A percentile compares a stretch with the other conserved stretches of the same genome.
These are phyloP conservation scores for Verbascum thapsus DNA, from an alignment of 257 asterid species.

Conservation along the genomic window DNA sequence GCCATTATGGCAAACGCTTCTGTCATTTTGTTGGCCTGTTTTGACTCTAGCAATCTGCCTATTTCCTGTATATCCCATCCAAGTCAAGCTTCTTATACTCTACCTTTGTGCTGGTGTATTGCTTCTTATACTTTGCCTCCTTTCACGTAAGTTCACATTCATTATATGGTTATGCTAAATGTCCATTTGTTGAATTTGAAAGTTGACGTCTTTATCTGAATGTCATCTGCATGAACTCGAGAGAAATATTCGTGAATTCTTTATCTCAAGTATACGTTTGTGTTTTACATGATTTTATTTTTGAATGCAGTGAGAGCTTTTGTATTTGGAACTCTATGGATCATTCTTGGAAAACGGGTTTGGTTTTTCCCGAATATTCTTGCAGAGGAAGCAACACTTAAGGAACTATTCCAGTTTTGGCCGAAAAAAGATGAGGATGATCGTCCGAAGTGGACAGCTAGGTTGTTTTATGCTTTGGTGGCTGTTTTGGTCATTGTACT, in stretches of 20 bases:
- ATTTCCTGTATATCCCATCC: conserved; percentile 98
- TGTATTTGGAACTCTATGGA: conserved; percentile 75
- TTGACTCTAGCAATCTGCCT: conserved; percentile 95
- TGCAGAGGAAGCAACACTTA: conserved; percentile 97
- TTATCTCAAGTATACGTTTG: too few relatives aligned
- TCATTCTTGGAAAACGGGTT: conserved; percentile 81
- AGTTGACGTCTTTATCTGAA: background rate
- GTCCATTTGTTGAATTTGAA: background rate
- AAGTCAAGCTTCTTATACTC: conserved; percentile 85
- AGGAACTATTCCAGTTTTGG: conserved; percentile 97
- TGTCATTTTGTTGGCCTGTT: conserved; percentile 97
- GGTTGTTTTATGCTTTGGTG: conserved; percentile 74
- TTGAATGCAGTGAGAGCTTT: conserved; percentile 79
- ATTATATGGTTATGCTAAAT: background rate
- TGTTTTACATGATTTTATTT: too few relatives aligned
- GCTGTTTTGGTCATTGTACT: conserved; percentile 64
- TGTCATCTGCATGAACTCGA: background rate
- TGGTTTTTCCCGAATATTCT: conserved; percentile 99
- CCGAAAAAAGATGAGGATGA: conserved; percentile 94
- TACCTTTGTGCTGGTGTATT: conserved; percentile 93
- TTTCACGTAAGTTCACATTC: conserved; percentile 55
- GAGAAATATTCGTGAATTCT: conserved; percentile 6
- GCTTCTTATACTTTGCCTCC: conserved; percentile 85
- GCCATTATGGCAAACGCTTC: conserved; percentile 98
- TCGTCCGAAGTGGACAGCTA: conserved; percentile 93